Conservation (phyloP, 1,284 basidiomycete species). For the Rhodotorula sp. region DNA sequence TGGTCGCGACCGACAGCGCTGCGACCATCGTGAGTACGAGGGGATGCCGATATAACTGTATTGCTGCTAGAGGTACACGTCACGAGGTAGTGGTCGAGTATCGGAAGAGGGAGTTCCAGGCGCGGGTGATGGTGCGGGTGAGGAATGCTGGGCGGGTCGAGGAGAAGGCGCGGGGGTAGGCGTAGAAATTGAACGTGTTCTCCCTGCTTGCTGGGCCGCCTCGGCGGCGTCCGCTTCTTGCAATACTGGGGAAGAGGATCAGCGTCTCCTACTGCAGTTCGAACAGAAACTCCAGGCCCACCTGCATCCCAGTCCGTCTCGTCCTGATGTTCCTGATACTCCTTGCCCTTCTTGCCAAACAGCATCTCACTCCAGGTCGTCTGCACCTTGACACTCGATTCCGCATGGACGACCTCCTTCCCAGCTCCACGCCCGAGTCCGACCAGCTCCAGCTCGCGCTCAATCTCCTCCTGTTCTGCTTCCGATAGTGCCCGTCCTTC, state of each 20-base stretch:
- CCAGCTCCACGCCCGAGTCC: constrained; percentile 32
- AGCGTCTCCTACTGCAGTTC: neutral
- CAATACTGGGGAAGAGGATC: neutral
- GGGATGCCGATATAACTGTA: too few species aligned
- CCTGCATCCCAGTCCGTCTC: constrained; percentile 40
- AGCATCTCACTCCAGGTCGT: constrained; percentile 42
- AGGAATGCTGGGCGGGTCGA: too few species aligned
- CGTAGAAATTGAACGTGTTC: too few species aligned
- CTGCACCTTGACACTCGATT: constrained; percentile 2
- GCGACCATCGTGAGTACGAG: too few species aligned
- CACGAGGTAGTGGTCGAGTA: too few species aligned
- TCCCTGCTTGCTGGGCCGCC: too few species aligned
- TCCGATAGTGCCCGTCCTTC: neutral
- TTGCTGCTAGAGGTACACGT: too few species aligned
- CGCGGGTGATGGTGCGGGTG: too few species aligned
- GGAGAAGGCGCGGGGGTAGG: too few species aligned
- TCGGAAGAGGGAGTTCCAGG: too few species aligned
- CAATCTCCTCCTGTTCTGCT: constrained; percentile 16
- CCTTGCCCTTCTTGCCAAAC: constrained; percentile 40
- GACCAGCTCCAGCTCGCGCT: constrained; percentile 36
- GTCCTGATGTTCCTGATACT: constrained; percentile 32
- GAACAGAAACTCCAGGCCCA: constrained; percentile 2
- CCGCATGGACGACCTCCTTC: constrained; percentile 20
- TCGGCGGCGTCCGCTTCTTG: neutral
- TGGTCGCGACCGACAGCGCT: neutral